Base-by-base conservation (phyloP, 2,329 filamentous ascomycete genomes). In the Zymoseptoria crescenta region DNA sequence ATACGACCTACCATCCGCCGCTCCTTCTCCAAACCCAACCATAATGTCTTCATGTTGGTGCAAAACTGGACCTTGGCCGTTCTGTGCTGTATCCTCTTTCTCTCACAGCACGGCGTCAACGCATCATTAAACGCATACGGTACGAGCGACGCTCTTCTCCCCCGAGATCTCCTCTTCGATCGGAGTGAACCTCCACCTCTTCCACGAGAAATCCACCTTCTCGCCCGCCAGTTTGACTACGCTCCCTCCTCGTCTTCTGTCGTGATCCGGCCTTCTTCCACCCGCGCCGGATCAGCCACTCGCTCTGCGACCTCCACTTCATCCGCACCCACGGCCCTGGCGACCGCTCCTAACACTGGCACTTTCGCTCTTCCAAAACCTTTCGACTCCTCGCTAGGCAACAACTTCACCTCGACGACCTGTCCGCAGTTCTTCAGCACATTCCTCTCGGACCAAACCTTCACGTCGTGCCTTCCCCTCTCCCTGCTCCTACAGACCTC, bases 401-500 rank as follows among this genome's bases (percentile, higher is more conserved):
- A 76, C 69, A 82, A 82, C 68, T 81, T 81, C 69, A 82, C 80
- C 8, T 71, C 71, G 35, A 56, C 69, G 24, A 75, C 76, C 4
- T 92, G 88, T 69, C 83, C 85, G 2, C 71, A 71, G 4, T 92
- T 93, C 74, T 86, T 96, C 72, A 78, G 82, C 55, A 73, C 73
- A 2, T 84, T 96, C 67, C 80, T 94, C 55, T 76, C 75, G 52
- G 83, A 89, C 69, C 70, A 80, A 5, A 85, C 83, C 3, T 91
- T 94, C 67, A 81, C 83, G 65, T 73, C 81, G 55, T 97, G 93
- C 76, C 84, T 92, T 65, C 90, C 93, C 0, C 79, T 96, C 59
- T 96, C 92, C 1, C 80, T 96, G 67, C 82, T 97, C 64, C 79
- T 97, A 8, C 84, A 96, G 85, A 91, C 88, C 62, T 96, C 93